These are phyloP conservation scores for Corymbia calophylla DNA, from an alignment of 441 rosid species.

Conservation along the genomic window DNA sequence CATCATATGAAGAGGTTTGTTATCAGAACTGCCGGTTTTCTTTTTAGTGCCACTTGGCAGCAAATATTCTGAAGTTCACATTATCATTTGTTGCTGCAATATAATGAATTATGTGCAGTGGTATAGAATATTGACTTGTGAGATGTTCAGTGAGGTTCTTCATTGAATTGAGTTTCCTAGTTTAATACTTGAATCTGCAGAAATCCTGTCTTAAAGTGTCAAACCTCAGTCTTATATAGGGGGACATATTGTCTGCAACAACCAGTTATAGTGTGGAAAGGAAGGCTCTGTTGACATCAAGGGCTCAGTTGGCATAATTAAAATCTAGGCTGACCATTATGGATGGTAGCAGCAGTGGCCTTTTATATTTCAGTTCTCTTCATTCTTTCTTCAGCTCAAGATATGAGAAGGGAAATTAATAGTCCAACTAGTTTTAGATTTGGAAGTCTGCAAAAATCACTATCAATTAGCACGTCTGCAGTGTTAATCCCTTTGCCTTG, in stretches of 20 bases:
- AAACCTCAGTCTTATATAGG: background rate
- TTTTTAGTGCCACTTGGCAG: background rate
- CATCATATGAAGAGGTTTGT: slow-evolving; percentile 56
- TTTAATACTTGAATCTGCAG: background rate
- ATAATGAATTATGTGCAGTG: background rate
- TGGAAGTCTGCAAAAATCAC: background rate
- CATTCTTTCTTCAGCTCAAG: background rate
- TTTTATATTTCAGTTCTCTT: background rate
- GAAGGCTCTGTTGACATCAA: background rate
- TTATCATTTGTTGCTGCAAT: background rate
- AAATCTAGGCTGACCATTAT: background rate
- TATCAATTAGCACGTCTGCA: background rate
- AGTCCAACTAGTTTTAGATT: background rate
- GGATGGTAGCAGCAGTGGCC: background rate
- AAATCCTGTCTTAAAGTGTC: background rate
- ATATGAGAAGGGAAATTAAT: background rate
- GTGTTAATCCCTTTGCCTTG: background rate
- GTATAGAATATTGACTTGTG: background rate
- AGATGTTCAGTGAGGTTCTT: background rate
- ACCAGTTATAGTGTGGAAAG: background rate
- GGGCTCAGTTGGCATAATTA: background rate
- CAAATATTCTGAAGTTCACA: background rate
- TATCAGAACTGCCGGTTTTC: background rate
- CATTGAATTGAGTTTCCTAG: background rate
- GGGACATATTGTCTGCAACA: background rate